A percentile compares a stretch with the other conserved stretches of the same genome.
These are phyloP conservation scores for Botrytis paeoniae DNA, from an alignment of 2,329 filamentous ascomycete species.

Conservation along the genomic window DNA sequence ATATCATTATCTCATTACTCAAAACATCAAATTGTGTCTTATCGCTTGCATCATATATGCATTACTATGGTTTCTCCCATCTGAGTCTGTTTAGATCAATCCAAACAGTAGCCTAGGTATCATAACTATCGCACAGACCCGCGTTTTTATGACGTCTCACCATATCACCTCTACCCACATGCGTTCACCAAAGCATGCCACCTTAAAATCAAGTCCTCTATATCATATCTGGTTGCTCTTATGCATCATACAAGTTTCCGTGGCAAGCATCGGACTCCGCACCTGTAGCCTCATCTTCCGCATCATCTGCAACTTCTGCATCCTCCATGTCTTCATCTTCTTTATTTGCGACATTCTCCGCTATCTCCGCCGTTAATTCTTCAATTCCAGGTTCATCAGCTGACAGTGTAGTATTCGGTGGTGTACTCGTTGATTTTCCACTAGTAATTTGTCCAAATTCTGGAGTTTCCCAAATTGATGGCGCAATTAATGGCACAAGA, in stretches of 20 bases:
- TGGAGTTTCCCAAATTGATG: background rate
- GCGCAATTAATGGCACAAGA: too few relatives aligned
- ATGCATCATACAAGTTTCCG: background rate
- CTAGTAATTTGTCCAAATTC: background rate
- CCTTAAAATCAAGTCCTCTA: background rate
- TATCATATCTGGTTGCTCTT: background rate
- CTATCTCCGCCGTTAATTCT: background rate
- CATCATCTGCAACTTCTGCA: background rate
- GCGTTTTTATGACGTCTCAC: background rate
- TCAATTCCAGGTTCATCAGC: rapidly evolving
- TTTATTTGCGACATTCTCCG: background rate
- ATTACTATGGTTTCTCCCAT: background rate
- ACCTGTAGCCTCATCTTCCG: background rate
- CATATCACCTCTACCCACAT: background rate
- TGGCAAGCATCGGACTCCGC: background rate
- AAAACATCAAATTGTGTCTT: background rate
- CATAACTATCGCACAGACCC: background rate
- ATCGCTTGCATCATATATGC: background rate
- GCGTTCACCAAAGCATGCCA: background rate
- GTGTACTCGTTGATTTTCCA: background rate
- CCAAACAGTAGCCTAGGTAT: background rate
- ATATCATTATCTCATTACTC: background rate
- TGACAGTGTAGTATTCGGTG: background rate
- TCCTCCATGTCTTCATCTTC: background rate
- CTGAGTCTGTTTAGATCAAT: background rate